Evolutionary conservation across 371 early-diverging fungal genomes (phyloP), one percentile per base, ranked within the genome.

Genomic region (Mortierella sp.): DNA sequence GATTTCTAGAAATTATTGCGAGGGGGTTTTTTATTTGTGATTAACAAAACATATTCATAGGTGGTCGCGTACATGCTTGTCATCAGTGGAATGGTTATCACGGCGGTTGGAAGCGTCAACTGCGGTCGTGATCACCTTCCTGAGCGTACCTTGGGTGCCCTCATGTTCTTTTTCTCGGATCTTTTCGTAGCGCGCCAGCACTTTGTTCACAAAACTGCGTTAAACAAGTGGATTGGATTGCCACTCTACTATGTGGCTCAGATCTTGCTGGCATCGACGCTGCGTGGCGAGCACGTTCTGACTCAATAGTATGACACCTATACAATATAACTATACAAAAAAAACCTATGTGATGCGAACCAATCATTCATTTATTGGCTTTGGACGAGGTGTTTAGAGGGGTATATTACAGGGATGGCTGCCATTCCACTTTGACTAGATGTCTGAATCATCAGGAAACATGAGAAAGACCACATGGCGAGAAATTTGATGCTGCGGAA

Each of bases 101-200:
- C 76, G 0, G 76, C 76, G 5, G 52, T 64, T 17, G 76, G 76
- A 17, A 69, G 69, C 24, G 28, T 75, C 30, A 58, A 68, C 42
- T 52, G 42, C 32, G 69, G 64, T 3, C 64, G 30, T 1, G 60
- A 62, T 2, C 60, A 47, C 28, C 60, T 75, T 17, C 69, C 76
- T 1, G 76, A 75, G 24, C 64, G 76, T n/a, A 27, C 68, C 42
- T 28, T 75, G n/a, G 76, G 76, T 26, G 76, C 76, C 5, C 6
- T 75, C 19, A 64, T 75, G 69, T 75, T 75, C 69, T 68, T 75
- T 39, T 56, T 69, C 23, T 75, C 76, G 2, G 76, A 75, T 34
- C 60, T 75, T n/a, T 75, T 75, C 60, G 69, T 69, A 6, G 76
- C 69, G 11, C 76, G 76, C 24, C 69, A 75, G 17, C 59, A 75